Conservation (phyloP, 768 basidiomycete genomes). For the Multifurca ochricompacta region DNA sequence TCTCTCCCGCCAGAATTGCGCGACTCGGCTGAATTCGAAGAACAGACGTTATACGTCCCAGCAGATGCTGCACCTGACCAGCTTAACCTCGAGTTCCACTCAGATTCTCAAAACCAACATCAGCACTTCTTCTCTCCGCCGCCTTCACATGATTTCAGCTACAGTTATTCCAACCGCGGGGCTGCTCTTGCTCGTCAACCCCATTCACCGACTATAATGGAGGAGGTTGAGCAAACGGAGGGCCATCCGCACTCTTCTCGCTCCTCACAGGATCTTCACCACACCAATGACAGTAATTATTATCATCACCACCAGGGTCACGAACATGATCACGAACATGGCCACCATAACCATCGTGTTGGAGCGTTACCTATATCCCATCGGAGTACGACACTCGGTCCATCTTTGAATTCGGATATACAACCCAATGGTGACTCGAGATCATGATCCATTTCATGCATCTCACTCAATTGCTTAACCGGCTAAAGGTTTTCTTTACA, state of each 20-base stretch:
- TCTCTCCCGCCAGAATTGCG: constrained; percentile 49
- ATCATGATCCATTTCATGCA: constrained; percentile 11
- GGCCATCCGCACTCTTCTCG: constrained; percentile 12
- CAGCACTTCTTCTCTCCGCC: constrained; percentile 21
- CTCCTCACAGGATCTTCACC: constrained; percentile 14
- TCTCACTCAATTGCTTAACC: constrained; percentile 14
- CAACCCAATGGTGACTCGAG: constrained; percentile 21
- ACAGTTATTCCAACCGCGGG: constrained; percentile 19
- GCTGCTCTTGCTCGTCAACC: constrained; percentile 5
- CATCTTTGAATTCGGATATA: constrained; percentile 4
- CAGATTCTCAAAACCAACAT: constrained; percentile 21
- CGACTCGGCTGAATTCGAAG: constrained; percentile 46
- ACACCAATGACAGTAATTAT: background rate
- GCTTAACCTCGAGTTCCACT: constrained; percentile 25
- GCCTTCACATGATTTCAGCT: constrained; percentile 16
- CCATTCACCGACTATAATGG: constrained; percentile 16
- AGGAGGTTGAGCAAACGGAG: constrained; percentile 16
- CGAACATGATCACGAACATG: constrained; percentile 10
- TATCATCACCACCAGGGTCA: constrained; percentile 9
- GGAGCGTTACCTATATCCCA: background rate
- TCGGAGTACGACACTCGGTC: constrained; percentile 1
- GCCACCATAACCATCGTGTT: constrained; percentile 14
- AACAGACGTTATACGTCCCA: constrained; percentile 65
- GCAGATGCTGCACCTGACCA: constrained; percentile 53
- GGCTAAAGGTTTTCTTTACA: constrained; percentile 17